Evolutionary conservation across 1,139 yeast genomes (phyloP).

Genomic region (Eremothecium sinecaudum): DNA sequence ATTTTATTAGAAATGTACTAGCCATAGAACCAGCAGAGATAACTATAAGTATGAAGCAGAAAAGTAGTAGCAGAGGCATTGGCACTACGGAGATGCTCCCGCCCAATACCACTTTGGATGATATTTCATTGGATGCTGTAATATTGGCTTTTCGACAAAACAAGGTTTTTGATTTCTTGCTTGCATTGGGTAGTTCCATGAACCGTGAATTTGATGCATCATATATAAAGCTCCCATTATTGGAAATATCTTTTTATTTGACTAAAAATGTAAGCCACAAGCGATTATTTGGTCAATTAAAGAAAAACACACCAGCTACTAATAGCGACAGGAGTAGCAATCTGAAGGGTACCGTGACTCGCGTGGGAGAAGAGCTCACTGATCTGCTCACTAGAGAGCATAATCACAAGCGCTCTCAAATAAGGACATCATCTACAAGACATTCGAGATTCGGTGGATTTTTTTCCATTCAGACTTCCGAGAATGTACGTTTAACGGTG

Average conservation of each 20-base stretch:
- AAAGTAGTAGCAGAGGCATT: conserved; percentile 30
- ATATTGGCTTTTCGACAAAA: conserved; percentile 52
- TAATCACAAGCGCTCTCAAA: conserved; percentile 41
- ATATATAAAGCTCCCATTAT: conserved; percentile 50
- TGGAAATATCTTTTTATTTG: conserved; percentile 63
- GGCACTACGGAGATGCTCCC: conserved; percentile 41
- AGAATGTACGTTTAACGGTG: conserved; percentile 51
- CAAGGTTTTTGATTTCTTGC: conserved; percentile 60
- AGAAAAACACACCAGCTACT: neutral
- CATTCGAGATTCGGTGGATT: conserved; percentile 91
- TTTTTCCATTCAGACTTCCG: conserved; percentile 54
- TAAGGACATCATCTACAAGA: conserved; percentile 52
- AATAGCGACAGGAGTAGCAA: neutral
- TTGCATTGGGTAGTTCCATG: conserved; percentile 58
- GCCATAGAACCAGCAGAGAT: conserved; percentile 62
- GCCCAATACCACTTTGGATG: conserved; percentile 47
- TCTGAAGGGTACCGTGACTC: neutral
- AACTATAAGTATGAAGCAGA: conserved; percentile 38
- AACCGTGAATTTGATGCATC: conserved; percentile 54
- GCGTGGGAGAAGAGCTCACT: conserved; percentile 35
- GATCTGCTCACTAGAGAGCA: conserved; percentile 52
- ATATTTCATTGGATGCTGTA: conserved; percentile 55
- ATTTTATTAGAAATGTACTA: conserved; percentile 65
- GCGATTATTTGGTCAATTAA: conserved; percentile 10
- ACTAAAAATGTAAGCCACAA: conserved; percentile 45